Evolutionary conservation across 2,329 filamentous ascomycete species (phyloP), one percentile per base, ranked within the genome.

Genomic region (Hypoxylon sp.): DNA sequence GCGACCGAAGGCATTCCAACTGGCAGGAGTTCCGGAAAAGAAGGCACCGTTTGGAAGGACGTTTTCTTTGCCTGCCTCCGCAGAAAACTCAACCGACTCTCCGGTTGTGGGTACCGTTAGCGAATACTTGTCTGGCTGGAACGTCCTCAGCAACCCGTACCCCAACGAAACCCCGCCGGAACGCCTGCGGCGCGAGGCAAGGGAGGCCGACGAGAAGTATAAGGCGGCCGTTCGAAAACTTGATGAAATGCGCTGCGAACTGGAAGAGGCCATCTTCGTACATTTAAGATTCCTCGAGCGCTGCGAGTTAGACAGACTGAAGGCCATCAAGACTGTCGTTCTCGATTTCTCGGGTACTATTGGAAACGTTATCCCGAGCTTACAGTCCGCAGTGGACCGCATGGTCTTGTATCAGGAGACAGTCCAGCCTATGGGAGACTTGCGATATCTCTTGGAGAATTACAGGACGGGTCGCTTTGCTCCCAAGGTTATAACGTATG

Each of bases 371-470:
- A 98, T 99, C 68, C 96, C 96, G 16, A 96, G 92, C 75, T 83
- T 99, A 67, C 96, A 98, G 80, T 95, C 95, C 63, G 94, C 94
- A 0, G 94, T 99, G 23, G 96, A 99, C 81, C 94, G 96, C 77
- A 97, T 99, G 94, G 94, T 99, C 90, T 86, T 99, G 48, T 99
- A 96, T 81, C 96, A 99, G 79, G 96, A 99, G 83, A 98, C 96
- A 0, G 92, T 99, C n/a, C 96, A 98, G 79, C 96, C 96, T 5
- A 78, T 90, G 50, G 92, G 93, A 39, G 96, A 99, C 79, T 82
- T 99, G 71, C 88, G 96, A 69, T 99, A 98, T 78, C 86, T 99
- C 65, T 85, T 99, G 47, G 96, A 99, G 81, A 99, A 95, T 77
- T 99, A 99, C 81, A 91, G 94, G 68, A 99, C 96, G 5, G 96